These are phyloP conservation scores for Pogostemon cablin DNA, from an alignment of 257 asterid genomes.

Conservation along the genomic window DNA sequence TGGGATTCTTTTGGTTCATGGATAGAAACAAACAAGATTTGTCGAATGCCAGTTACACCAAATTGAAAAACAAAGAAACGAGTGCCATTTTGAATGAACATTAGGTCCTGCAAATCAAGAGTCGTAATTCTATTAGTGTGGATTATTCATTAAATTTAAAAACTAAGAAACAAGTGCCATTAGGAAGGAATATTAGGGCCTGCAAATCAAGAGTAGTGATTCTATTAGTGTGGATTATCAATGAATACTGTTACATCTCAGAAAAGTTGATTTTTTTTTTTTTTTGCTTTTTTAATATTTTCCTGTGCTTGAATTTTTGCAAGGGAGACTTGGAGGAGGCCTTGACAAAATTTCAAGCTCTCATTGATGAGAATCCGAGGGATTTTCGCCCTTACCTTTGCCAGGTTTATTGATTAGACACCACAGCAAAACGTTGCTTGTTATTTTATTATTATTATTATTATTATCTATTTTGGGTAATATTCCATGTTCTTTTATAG, in stretches of 20 bases:
- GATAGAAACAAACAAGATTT: constrained; percentile 15
- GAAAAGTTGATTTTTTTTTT: neutral
- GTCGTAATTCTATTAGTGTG: neutral
- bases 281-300: no score
- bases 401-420: constrained; percentile 53
- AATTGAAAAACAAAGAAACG: neutral
- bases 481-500: neutral
- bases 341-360: constrained; percentile 61
- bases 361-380: constrained; percentile 85
- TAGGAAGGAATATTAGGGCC: neutral
- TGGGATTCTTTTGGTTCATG: constrained; percentile 4
- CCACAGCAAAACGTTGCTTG: neutral
- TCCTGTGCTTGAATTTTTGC: constrained; percentile 28
- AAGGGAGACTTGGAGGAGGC: constrained; percentile 91
- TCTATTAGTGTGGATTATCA: neutral
- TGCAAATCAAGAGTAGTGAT: neutral
- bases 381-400: constrained; percentile 93
- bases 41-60: neutral
- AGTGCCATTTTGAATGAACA: neutral
- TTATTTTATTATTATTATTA: neutral
- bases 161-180: neutral
- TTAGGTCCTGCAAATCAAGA: neutral
- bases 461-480: neutral
- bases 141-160: neutral
- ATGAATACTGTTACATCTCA: neutral